Evolutionary conservation across 2,329 filamentous ascomycete genomes (phyloP).

Genomic region (Coniochaeta sp.): DNA sequence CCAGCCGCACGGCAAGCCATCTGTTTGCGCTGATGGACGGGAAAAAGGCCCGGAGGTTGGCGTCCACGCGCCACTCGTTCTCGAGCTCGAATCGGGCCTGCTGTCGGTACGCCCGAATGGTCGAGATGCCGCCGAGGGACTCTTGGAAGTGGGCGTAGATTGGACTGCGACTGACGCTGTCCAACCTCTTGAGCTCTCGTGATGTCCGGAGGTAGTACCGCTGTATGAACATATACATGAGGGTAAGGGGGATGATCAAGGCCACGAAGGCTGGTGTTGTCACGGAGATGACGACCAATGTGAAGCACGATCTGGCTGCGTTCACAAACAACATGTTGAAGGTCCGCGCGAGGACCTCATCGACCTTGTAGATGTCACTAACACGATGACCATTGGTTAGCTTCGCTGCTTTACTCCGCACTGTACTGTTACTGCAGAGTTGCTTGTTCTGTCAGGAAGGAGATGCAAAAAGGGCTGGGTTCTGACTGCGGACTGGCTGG

Average conservation of each 20-base stretch:
- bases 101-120: constrained; percentile 91
- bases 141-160: constrained; percentile 99
- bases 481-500: neutral
- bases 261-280: constrained; percentile 74
- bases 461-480: neutral
- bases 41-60: constrained; percentile 90
- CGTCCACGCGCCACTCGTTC: constrained; percentile 96
- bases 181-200: constrained; percentile 89
- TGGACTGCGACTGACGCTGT: constrained; percentile 90
- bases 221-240: constrained; percentile 87
- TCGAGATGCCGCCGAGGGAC: constrained; percentile 86
- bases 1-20: constrained; percentile 90
- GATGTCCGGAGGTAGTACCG: constrained; percentile 95
- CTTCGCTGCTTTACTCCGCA: neutral
- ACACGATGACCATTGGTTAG: constrained; percentile 10
- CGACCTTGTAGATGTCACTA: constrained; percentile 72
- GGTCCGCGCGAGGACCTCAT: constrained; percentile 88
- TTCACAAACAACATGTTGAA: constrained; percentile 96
- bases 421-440: neutral
- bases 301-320: constrained; percentile 68
- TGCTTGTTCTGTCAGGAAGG: constrained; percentile 5
- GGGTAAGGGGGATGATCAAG: constrained; percentile 72
- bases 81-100: constrained; percentile 81
- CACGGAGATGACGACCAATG: constrained; percentile 74
- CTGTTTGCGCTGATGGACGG: constrained; percentile 90